Percentiles rank a stretch among this genome's conserved stretches.
Conservation (phyloP, 1,284 basidiomycete species). For the Paramarasmius palmivorus region DNA sequence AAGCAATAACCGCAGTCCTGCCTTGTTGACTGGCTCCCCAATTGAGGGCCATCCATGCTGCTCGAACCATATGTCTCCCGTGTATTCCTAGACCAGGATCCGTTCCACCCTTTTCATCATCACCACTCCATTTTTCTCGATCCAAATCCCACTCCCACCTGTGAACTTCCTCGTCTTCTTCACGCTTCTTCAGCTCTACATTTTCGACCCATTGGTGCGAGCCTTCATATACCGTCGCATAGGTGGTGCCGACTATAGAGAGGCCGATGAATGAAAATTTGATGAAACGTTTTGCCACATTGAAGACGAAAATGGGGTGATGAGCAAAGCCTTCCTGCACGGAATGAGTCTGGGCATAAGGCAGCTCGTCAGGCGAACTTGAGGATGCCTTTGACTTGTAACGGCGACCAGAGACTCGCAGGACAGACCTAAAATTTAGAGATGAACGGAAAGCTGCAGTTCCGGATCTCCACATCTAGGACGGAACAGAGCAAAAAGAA, state of each 20-base stretch:
- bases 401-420: neutral
- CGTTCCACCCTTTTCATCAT: slow-evolving; percentile 62
- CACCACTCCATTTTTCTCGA: slow-evolving; percentile 74
- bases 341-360: slow-evolving; percentile 15
- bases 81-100: slow-evolving; percentile 68
- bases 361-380: slow-evolving; percentile 8
- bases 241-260: slow-evolving; percentile 25
- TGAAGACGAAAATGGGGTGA: slow-evolving; percentile 31
- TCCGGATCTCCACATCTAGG: neutral
- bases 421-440: neutral
- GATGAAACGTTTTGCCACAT: slow-evolving; percentile 30
- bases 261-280: slow-evolving; percentile 33
- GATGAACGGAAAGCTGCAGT: neutral
- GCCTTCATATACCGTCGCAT: slow-evolving; percentile 38
- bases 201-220: slow-evolving; percentile 75
- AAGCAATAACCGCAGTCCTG: slow-evolving; percentile 34
- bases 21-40: slow-evolving; percentile 65
- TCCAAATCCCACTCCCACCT: slow-evolving; percentile 78
- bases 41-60: slow-evolving; percentile 77
- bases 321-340: slow-evolving; percentile 31
- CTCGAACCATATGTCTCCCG: slow-evolving; percentile 67
- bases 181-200: slow-evolving; percentile 48
- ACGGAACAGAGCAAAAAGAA: too few relatives aligned
- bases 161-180: slow-evolving; percentile 51
- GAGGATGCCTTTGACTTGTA: neutral